Base-by-base conservation (phyloP, 179 eudicot genomes). In the Monotropa hypopitys region DNA sequence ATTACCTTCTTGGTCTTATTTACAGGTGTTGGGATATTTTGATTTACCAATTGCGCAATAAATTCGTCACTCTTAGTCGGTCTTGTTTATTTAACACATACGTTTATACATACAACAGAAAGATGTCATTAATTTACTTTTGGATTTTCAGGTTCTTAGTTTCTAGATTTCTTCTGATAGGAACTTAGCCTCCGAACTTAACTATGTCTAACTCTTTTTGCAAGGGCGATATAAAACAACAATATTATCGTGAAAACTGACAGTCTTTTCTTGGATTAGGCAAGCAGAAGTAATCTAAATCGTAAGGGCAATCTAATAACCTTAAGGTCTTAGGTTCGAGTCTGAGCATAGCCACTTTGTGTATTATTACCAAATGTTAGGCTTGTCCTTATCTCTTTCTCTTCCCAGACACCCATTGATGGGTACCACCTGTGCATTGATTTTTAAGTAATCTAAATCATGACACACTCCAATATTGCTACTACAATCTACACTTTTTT, bases 1-100 rank as follows among this genome's bases (percentile, higher is more conserved):
- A 94, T 88, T 94, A 94, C 84, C 99, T 96, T 81, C 98, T 96
- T 79, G 99, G 97, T 79, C 98, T 91, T 74, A 83, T 96, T 78
- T 93, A 89, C 83, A 96, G 99, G 99, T 90, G 33, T 16, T 51
- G 18, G 28, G 5, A 20, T 43, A 16, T 56, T 69, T 72, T 70
- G 28, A 23, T 57, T 57, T 57, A 57, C 15, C 30, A 23, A 57
- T 28, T 57, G 63, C 13, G 63, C 30, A 9, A 57, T 57, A 23
- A 57, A 7, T 57, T 18, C 21, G 6, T 51, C 6, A 18, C 57
- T 51, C 20, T 51, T 16, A 2, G 16, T 18, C n/a, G 10, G 5
- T 62, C 72, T 13, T 8, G 2, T 43, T 35, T 21, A 43, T 11
- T 15, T 23, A 10, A 43, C 51, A 12, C n/a, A 5, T n/a, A 26